Evolutionary conservation across 1,284 basidiomycete genomes (phyloP), one percentile per base, ranked within the genome.

Genomic region (Sporisorium exsertum): DNA sequence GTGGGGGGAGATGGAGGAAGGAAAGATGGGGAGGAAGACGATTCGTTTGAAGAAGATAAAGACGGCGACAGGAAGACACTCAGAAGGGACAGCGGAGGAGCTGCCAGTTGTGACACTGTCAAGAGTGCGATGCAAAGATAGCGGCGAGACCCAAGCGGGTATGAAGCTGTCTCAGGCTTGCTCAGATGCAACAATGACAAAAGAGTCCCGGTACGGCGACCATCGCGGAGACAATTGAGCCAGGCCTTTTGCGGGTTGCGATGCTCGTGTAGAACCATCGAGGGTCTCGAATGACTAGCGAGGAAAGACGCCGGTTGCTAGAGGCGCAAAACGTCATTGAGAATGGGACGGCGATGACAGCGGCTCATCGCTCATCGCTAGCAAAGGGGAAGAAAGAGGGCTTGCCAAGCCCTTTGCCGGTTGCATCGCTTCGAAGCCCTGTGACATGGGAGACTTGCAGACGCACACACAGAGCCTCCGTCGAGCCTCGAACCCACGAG

Each of bases 301-400:
- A 47, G 35, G 16, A 46, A 64, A 64, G 56, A 58, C 50, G 56
- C 63, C 56, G 56, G 51, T 54, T 47, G 56, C 27, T 33, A 54
- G 33, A 9, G 4, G 24, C 6, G 12, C 9, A 24, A 7, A 55
- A 55, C 53, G 53, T 55, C 53, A 55, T 65, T 59, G 37, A 56
- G 55, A 42, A 51, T 51, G 29, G 50, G n/a, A 50, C 13, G 1
- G 16, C 24, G 33, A 40, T 58, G 57, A 6, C 49, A 52, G 24
- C 16, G 32, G 26, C 24, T 15, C 24, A 47, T 47, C 45, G 26
- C 24, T 15, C 24, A 47, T 47, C 45, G 45, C 20, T 12, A 47
- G 50, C n/a, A 1, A 33, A 9, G n/a, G 40, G 7, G n/a, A 43
- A 16, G 20, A 16, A n/a, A 20, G 8, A 43, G 40, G 18, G n/a